phyloP scores from a whole-genome alignment of 2,329 filamentous ascomycete species.

The Pezicula radicicola region DNA sequence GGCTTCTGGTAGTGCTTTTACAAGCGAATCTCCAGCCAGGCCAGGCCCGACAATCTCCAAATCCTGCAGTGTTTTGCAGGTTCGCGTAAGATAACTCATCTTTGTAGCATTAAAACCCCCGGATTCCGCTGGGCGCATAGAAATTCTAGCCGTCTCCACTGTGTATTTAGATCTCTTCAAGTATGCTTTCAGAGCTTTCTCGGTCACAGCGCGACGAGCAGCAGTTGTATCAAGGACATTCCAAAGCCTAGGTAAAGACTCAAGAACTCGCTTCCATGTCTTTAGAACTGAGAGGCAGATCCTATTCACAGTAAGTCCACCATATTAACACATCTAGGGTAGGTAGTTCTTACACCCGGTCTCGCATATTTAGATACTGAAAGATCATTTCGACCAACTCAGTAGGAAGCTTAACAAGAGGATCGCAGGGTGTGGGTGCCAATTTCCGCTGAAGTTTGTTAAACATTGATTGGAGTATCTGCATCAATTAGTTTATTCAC shows the following conservation, averaged over 20 bases:
- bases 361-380: constrained; percentile 23
- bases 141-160: constrained; percentile 20
- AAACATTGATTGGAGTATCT: constrained; percentile 27
- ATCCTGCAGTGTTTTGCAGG: constrained; percentile 20
- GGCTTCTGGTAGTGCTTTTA: constrained; percentile 13
- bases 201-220: constrained; percentile 11
- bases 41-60: constrained; percentile 19
- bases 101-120: constrained; percentile 16
- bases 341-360: constrained; percentile 21
- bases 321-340: not conserved
- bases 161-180: constrained; percentile 26
- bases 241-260: constrained; percentile 26
- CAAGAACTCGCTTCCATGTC: constrained; percentile 26
- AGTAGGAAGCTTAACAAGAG: constrained; percentile 26
- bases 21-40: constrained; percentile 22
- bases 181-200: constrained; percentile 20
- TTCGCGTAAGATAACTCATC: constrained; percentile 18
- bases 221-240: constrained; percentile 23
- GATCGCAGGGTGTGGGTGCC: constrained; percentile 25
- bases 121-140: constrained; percentile 6
- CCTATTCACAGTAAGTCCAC: constrained; percentile 8
- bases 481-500: constrained; percentile 3
- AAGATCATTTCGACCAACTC: constrained; percentile 30
- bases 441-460: constrained; percentile 22
- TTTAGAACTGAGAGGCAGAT: constrained; percentile 27